Conservation (phyloP, 768 basidiomycete species). For the Mycena rosella region DNA sequence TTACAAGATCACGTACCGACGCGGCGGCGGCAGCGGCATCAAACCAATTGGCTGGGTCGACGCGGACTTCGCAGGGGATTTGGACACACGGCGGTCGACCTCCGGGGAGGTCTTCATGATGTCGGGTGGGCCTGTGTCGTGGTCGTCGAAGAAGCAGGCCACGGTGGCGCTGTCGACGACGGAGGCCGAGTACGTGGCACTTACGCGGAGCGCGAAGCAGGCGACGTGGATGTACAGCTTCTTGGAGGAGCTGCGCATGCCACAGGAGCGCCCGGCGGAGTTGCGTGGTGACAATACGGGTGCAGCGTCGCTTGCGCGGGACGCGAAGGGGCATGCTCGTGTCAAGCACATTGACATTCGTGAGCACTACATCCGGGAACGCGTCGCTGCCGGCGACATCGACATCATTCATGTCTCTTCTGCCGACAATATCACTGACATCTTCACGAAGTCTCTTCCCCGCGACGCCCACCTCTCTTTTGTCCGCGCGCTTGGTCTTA, state of each 20-base stretch:
- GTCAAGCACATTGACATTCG: conserved; percentile 24
- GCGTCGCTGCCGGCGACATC: conserved; percentile 4
- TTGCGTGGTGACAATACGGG: conserved; percentile 46
- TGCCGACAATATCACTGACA: conserved; percentile 40
- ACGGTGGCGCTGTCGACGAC: too few species aligned
- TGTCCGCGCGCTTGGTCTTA: background rate
- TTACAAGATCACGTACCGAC: conserved; percentile 5
- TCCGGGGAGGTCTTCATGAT: conserved; percentile 46
- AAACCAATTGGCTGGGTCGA: conserved; percentile 30
- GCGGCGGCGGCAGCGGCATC: background rate
- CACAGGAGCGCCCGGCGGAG: conserved; percentile 30
- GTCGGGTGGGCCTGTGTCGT: conserved; percentile 6
- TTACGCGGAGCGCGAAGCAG: background rate
- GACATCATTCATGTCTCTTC: conserved; percentile 32
- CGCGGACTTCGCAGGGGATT: conserved; percentile 6
- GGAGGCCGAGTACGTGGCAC: conserved; percentile 35
- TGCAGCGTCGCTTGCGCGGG: conserved; percentile 25
- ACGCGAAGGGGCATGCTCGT: conserved; percentile 15
- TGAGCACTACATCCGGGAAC: conserved; percentile 19
- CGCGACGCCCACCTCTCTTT: background rate
- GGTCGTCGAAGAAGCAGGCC: conserved; percentile 40
- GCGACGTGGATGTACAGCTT: background rate
- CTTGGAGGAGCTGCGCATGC: conserved; percentile 37
- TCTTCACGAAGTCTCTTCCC: conserved; percentile 44
- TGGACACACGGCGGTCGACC: conserved; percentile 37